Percentiles rank a stretch among this genome's conserved stretches.
These are phyloP conservation scores for Anacardium occidentale DNA, from an alignment of 345 rosid species.

Conservation along the genomic window DNA sequence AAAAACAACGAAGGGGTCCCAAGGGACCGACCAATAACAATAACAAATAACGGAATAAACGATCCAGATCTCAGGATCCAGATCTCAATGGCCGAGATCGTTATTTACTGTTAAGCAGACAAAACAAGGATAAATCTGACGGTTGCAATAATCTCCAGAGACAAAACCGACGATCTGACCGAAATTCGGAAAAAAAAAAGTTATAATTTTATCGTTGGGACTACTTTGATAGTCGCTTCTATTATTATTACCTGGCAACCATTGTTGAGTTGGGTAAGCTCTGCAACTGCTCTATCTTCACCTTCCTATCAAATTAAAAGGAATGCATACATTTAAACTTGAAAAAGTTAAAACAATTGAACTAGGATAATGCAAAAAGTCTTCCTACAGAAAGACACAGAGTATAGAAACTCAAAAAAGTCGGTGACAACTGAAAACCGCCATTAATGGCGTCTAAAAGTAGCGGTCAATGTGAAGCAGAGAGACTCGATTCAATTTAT, in stretches of 20 bases:
- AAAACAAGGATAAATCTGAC: neutral
- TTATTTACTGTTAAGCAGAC: constrained; percentile 10
- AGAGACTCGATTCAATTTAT: neutral
- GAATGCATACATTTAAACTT: neutral
- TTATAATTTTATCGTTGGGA: neutral
- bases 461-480: constrained; percentile 7
- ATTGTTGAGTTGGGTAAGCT: constrained; percentile 62
- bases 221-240: neutral
- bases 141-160: too few relatives aligned
- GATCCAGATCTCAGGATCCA: constrained; percentile 55
- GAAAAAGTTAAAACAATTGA: neutral
- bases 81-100: constrained; percentile 48
- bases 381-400: neutral
- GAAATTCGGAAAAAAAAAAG: neutral
- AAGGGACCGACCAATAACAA: constrained; percentile 10
- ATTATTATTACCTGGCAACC: constrained; percentile 48
- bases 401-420: neutral
- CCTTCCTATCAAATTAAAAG: constrained; percentile 38
- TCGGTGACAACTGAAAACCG: neutral
- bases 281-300: constrained; percentile 49
- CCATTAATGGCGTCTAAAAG: constrained; percentile 17
- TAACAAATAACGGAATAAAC: constrained; percentile 41
- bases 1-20: constrained; percentile 18
- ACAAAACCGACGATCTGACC: constrained; percentile 42
- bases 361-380: neutral